Evolutionary conservation across 805 yeast genomes (phyloP), one percentile per base, ranked within the genome.

Genomic region (Pichia gijzeniarum): DNA sequence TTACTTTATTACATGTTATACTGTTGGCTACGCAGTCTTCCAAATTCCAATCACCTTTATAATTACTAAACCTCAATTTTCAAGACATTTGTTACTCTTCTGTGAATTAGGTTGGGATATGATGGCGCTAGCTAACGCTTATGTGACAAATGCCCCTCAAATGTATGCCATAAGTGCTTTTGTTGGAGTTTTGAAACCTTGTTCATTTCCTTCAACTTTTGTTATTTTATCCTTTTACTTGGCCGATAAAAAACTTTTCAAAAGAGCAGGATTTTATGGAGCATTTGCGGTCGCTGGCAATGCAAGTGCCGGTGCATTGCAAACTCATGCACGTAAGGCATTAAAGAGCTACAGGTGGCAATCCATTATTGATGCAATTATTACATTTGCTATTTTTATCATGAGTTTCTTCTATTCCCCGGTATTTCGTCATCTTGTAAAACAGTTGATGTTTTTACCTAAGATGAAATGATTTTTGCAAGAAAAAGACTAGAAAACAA

Each of bases 321-420:
- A 80, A 53, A 76, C 82, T 16, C 75, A 80, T 10, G 70, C 80
- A 25, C 72, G 65, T 46, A 54, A 68, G 19, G 53, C 62, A 34
- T 57, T 82, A 52, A 62, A 70, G 8, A 79, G 85, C 12, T 83
- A 88, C 88, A 70, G 80, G 66, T 83, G 88, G 88, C 76, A 79
- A 58, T 82, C 79, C 55, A 76, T 83, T 39, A 70, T 83, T 49
- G 86, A 81, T 58, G 82, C 81, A 12, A 55, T 76, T 40, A 71
- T 83, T 40, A 76, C 83, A 5, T 55, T 81, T 22, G 77, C 70
- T 2, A 74, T 82, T 32, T 84, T 82, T 5, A 10, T 82, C 7
- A 73, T 50, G 85, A 86, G 1, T 67, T 76, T 34, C 39, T 81
- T 3, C 72, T 72, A 45, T 77, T 80, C 57, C 86, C 86, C 12